Evolutionary conservation across 2,329 filamentous ascomycete species (phyloP).

Genomic region (Neonectria punicea): DNA sequence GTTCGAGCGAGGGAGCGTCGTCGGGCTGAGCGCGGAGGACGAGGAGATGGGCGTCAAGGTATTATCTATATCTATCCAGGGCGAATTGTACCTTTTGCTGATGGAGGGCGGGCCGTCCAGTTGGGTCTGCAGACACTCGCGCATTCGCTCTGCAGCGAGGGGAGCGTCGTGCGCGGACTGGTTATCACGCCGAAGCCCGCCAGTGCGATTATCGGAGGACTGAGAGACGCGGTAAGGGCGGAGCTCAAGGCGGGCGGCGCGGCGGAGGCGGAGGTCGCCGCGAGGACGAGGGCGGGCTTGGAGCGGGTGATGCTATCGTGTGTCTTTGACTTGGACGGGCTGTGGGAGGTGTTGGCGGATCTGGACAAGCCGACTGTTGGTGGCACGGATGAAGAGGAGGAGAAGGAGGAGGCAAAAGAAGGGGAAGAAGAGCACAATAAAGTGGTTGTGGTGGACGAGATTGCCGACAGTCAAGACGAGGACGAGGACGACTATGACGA

Average conservation of each 20-base stretch:
- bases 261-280: slow-evolving; percentile 29
- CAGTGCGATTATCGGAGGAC: slow-evolving; percentile 51
- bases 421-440: neutral
- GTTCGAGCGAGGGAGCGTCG: slow-evolving; percentile 61
- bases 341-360: slow-evolving; percentile 67
- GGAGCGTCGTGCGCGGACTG: slow-evolving; percentile 46
- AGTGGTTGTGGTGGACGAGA: slow-evolving; percentile 36
- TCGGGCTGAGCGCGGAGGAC: slow-evolving; percentile 65
- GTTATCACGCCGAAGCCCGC: slow-evolving; percentile 62
- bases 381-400: slow-evolving; percentile 51
- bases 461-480: slow-evolving; percentile 49
- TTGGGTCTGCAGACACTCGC: slow-evolving; percentile 62
- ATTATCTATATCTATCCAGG: neutral
- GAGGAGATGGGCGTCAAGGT: slow-evolving; percentile 60
- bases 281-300: slow-evolving; percentile 51
- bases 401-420: neutral
- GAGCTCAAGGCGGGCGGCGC: slow-evolving; percentile 44
- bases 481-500: slow-evolving; percentile 31
- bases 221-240: slow-evolving; percentile 54
- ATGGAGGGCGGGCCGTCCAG: slow-evolving; percentile 39
- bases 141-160: slow-evolving; percentile 47
- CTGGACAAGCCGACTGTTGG: slow-evolving; percentile 53
- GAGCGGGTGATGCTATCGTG: slow-evolving; percentile 64
- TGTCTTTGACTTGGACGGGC: slow-evolving; percentile 68
- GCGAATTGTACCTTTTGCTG: slow-evolving; percentile 20